A percentile compares a stretch with the other conserved stretches of the same genome.
phyloP scores from a whole-genome alignment of 1,284 basidiomycete species.

The Mycena citricolor region DNA sequence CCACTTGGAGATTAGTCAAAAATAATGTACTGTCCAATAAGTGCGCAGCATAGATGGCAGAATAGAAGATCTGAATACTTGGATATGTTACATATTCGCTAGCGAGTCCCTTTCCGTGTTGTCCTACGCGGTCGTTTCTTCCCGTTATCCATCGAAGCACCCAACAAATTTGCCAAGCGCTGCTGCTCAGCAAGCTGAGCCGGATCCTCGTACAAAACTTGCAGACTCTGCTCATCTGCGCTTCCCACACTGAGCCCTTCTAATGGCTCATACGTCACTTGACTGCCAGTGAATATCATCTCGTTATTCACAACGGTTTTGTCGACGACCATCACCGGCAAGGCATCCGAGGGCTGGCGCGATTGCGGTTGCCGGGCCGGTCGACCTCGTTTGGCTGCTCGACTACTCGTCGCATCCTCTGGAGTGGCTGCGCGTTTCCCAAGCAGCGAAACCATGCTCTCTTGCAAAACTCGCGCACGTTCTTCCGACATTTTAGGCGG shows the following conservation, averaged over 20 bases:
- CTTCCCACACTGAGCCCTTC: conserved; percentile 21
- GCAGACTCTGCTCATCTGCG: conserved; percentile 44
- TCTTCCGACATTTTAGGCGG: conserved; percentile 38
- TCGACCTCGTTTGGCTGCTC: conserved; percentile 42
- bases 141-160: conserved; percentile 9
- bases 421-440: conserved; percentile 55
- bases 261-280: conserved; percentile 10
- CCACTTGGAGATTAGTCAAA: too few species aligned
- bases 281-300: too few species aligned
- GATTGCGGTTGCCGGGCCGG: conserved; percentile 40
- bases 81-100: too few species aligned
- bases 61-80: too few species aligned
- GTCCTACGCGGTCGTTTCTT: too few species aligned
- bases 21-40: too few species aligned
- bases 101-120: too few species aligned
- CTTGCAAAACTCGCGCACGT: conserved; percentile 54
- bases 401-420: conserved; percentile 30
- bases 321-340: conserved; percentile 18
- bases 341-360: conserved; percentile 36
- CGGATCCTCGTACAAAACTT: conserved; percentile 69
- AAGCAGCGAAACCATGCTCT: conserved; percentile 62
- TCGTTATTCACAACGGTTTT: too few species aligned
- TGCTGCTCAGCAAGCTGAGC: conserved; percentile 56
- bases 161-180: conserved; percentile 19
- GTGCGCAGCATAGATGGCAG: too few species aligned